These are phyloP conservation scores for Neurospora pannonica DNA, from an alignment of 495 filamentous ascomycete genomes.

Conservation along the genomic window DNA sequence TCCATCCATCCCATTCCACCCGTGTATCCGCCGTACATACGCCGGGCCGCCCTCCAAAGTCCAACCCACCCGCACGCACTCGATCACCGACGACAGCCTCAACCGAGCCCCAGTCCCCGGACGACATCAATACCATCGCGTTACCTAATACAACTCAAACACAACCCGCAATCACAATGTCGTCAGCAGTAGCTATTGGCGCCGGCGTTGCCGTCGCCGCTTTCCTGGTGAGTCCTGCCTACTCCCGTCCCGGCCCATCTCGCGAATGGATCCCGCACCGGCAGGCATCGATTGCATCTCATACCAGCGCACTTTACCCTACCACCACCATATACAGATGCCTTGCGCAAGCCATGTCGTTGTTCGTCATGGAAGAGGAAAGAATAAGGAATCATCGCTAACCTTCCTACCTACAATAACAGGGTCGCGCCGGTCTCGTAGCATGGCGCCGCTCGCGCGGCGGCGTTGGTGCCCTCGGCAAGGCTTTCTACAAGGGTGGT, in stretches of 20 bases:
- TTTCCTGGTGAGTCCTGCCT: slow-evolving; percentile 54
- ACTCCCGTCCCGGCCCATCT: neutral
- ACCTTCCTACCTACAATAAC: neutral
- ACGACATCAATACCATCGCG: slow-evolving; percentile 1
- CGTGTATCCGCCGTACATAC: neutral
- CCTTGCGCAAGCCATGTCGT: neutral
- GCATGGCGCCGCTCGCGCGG: slow-evolving; percentile 76
- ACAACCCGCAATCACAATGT: slow-evolving; percentile 50
- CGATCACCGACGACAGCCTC: slow-evolving; percentile 1
- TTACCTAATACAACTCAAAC: neutral
- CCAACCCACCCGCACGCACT: neutral
- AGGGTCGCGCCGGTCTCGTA: slow-evolving; percentile 88
- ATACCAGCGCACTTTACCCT: neutral
- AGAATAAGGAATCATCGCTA: neutral
- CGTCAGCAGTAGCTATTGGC: slow-evolving; percentile 66
- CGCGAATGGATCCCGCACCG: neutral
- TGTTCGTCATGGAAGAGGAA: neutral
- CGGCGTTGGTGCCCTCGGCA: slow-evolving; percentile 67
- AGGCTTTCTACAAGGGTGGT: slow-evolving; percentile 92
- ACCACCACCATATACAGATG: neutral
- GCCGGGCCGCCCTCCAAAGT: neutral
- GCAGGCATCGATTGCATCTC: neutral
- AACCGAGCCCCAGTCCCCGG: neutral
- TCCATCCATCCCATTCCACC: neutral
- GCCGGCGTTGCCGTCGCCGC: slow-evolving; percentile 66